These are phyloP conservation scores for Trichoderma sp. DNA, from an alignment of 2,329 filamentous ascomycete genomes.

Conservation along the genomic window DNA sequence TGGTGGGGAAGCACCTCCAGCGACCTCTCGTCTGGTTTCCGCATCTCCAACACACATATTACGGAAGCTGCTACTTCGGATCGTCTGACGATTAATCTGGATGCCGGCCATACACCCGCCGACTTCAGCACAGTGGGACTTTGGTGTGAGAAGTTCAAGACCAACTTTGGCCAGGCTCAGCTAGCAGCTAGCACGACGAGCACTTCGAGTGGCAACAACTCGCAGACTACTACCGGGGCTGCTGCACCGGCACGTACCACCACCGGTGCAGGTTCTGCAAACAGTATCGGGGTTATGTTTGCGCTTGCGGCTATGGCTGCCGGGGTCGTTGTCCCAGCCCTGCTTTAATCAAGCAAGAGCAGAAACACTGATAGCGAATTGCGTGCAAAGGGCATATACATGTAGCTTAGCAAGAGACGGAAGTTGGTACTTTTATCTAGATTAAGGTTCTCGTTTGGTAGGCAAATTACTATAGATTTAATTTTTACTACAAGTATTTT, in stretches of 20 bases:
- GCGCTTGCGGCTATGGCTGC: background rate
- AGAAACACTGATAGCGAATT: background rate
- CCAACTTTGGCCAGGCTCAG: background rate
- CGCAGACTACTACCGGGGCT: background rate
- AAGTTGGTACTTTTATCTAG: background rate
- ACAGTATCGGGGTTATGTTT: background rate
- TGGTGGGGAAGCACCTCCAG: constrained; percentile 31
- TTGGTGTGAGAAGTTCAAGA: background rate
- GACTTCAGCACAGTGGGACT: background rate
- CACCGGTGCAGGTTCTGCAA: background rate
- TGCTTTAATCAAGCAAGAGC: background rate
- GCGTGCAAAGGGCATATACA: background rate
- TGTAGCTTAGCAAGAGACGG: background rate
- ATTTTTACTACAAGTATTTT: background rate
- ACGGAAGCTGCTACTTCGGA: constrained; percentile 20
- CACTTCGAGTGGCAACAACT: background rate
- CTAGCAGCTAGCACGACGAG: background rate
- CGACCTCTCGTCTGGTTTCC: constrained; percentile 29
- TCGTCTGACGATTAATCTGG: background rate
- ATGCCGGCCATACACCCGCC: background rate
- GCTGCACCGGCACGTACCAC: background rate
- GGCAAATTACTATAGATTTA: background rate
- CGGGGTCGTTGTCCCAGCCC: background rate
- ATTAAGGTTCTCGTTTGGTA: background rate
- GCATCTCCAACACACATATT: constrained; percentile 31